Conservation (phyloP, 805 yeast species). For the Yarrowia alimentaria region DNA sequence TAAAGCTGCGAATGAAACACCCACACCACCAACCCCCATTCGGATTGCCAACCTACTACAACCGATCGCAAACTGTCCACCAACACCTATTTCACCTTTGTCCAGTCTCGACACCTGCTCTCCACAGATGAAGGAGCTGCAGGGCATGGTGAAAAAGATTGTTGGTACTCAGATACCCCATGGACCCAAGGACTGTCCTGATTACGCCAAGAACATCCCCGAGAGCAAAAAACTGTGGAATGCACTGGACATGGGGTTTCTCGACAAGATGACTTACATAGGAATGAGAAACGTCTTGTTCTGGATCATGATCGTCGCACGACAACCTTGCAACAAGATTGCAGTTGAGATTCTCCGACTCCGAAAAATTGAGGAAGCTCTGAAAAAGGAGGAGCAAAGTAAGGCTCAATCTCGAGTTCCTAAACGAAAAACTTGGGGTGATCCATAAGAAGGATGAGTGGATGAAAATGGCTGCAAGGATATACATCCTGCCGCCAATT, state of each 20-base stretch:
- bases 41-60: background rate
- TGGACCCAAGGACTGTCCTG: conserved; percentile 13
- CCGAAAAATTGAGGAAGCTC: background rate
- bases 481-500: too few species aligned
- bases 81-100: too few species aligned
- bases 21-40: too few species aligned
- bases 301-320: background rate
- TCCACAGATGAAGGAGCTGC: background rate
- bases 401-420: too few species aligned
- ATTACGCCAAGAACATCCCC: background rate
- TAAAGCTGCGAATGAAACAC: too few species aligned
- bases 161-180: background rate
- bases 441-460: too few species aligned
- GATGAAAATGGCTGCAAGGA: too few species aligned
- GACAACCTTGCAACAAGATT: background rate
- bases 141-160: background rate
- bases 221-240: background rate
- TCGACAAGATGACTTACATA: background rate
- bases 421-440: too few species aligned
- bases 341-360: background rate
- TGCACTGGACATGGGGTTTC: background rate
- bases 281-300: conserved; percentile 14
- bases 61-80: too few species aligned
- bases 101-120: background rate
- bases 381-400: background rate